phyloP scores from a whole-genome alignment of 1,284 basidiomycete species.

The Puccinia coronata region DNA sequence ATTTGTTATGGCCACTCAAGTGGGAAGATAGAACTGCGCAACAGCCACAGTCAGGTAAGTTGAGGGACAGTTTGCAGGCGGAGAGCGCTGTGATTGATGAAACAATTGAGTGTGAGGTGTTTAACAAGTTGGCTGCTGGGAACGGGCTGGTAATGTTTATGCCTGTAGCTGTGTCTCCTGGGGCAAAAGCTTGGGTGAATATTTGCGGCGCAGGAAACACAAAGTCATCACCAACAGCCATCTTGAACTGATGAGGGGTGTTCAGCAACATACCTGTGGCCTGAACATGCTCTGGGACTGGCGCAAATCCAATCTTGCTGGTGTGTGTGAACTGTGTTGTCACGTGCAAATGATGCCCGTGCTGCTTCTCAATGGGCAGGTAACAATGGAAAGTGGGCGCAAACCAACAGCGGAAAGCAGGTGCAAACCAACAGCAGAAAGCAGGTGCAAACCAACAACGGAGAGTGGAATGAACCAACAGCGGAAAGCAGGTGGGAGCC shows the following conservation, averaged over 20 bases:
- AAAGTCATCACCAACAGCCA: slow-evolving; percentile 33
- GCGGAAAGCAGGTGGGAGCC: too few species aligned
- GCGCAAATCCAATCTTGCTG: slow-evolving; percentile 57
- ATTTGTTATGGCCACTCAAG: slow-evolving; percentile 51
- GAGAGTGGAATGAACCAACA: too few species aligned
- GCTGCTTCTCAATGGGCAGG: slow-evolving; percentile 52
- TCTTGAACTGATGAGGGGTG: slow-evolving; percentile 22
- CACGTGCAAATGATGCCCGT: slow-evolving; percentile 56
- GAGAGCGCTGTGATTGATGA: slow-evolving; percentile 53
- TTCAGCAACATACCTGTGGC: slow-evolving; percentile 23
- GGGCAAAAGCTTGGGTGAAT: slow-evolving; percentile 48
- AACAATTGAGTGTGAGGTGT: slow-evolving; percentile 52
- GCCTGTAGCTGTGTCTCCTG: slow-evolving; percentile 49
- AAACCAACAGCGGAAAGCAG: slow-evolving; percentile 56
- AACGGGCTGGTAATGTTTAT: slow-evolving; percentile 50
- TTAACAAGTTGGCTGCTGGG: slow-evolving; percentile 53
- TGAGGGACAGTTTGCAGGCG: slow-evolving; percentile 52
- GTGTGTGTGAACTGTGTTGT: slow-evolving; percentile 59
- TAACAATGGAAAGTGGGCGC: slow-evolving; percentile 55
- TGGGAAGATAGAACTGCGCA: slow-evolving; percentile 43
- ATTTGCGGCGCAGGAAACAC: slow-evolving; percentile 43
- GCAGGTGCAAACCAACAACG: slow-evolving; percentile 58
- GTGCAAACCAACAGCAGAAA: slow-evolving; percentile 56
- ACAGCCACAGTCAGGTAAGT: slow-evolving; percentile 45
- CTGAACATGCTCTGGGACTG: slow-evolving; percentile 28